phyloP scores from a whole-genome alignment of 2,329 filamentous ascomycete species.

The Xylariaceae sp. region DNA sequence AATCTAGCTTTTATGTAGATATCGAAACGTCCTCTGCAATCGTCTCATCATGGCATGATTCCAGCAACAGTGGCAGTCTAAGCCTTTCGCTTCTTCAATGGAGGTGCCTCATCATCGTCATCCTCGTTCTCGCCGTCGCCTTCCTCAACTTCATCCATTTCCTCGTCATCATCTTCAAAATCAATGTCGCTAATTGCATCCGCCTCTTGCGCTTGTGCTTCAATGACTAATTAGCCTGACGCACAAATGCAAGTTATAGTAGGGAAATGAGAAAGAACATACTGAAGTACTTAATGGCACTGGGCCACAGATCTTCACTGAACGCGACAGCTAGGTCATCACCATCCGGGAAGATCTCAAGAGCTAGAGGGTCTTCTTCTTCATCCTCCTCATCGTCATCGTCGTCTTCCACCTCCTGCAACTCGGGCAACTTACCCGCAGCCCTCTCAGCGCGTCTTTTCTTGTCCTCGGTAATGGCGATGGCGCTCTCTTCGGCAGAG shows the following conservation, averaged over 20 bases:
- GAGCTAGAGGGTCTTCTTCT: conserved; percentile 67
- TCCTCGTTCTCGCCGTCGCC: conserved; percentile 51
- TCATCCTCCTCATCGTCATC: conserved; percentile 64
- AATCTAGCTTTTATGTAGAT: too few relatives aligned
- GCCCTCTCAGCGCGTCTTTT: conserved; percentile 59
- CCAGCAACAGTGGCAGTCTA: conserved; percentile 29
- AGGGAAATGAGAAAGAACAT: conserved; percentile 47
- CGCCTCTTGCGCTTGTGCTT: conserved; percentile 73
- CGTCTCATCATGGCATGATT: too few relatives aligned
- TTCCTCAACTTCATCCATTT: conserved; percentile 26
- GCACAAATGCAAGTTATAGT: neutral
- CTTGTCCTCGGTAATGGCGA: conserved; percentile 64
- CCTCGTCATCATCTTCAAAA: conserved; percentile 63
- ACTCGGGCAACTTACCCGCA: conserved; percentile 50
- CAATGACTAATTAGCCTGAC: conserved; percentile 43
- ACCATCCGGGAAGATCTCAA: conserved; percentile 87
- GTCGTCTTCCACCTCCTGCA: conserved; percentile 40
- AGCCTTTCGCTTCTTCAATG: conserved; percentile 50
- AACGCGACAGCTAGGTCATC: conserved; percentile 82
- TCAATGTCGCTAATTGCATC: conserved; percentile 72
- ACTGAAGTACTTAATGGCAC: conserved; percentile 92
- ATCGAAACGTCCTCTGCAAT: too few relatives aligned
- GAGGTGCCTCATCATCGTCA: conserved; percentile 59
- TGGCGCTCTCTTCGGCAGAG: conserved; percentile 72
- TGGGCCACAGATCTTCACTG: conserved; percentile 87